A percentile compares a stretch with the other conserved stretches of the same genome.
Conservation (phyloP, 1,284 basidiomycete species). For the Neonothopanus nambi region DNA sequence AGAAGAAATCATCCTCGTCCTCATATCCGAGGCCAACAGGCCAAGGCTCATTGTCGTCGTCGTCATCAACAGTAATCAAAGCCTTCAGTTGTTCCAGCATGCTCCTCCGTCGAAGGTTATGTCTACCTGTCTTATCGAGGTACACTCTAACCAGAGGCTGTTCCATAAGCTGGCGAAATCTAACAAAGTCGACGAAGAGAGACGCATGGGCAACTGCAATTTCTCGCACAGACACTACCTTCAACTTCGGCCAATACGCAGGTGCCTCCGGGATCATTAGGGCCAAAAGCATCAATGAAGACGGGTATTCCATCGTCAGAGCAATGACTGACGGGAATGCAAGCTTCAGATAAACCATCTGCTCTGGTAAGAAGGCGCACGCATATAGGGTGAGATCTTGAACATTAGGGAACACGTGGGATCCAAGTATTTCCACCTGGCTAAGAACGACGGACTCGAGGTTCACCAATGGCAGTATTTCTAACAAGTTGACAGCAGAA, state of each 20-base stretch:
- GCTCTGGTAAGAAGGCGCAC: slow-evolving; percentile 31
- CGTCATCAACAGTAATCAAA: slow-evolving; percentile 29
- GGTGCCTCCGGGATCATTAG: slow-evolving; percentile 9
- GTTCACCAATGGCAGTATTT: slow-evolving; percentile 31
- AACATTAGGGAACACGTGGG: slow-evolving; percentile 30
- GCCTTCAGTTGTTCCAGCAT: slow-evolving; percentile 33
- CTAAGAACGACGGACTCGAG: slow-evolving; percentile 36
- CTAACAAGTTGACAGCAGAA: slow-evolving; percentile 28
- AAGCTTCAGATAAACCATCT: slow-evolving; percentile 31
- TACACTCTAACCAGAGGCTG: slow-evolving; percentile 28
- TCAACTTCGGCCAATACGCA: slow-evolving; percentile 15
- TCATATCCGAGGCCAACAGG: slow-evolving; percentile 37
- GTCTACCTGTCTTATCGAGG: slow-evolving; percentile 36
- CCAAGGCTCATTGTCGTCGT: slow-evolving; percentile 34
- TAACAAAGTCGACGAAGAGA: slow-evolving; percentile 31
- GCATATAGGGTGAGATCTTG: slow-evolving; percentile 31
- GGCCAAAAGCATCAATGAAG: slow-evolving; percentile 2
- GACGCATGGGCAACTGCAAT: slow-evolving; percentile 29
- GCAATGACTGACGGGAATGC: slow-evolving; percentile 32
- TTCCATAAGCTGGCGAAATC: slow-evolving; percentile 22
- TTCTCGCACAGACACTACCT: slow-evolving; percentile 15
- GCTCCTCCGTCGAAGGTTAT: slow-evolving; percentile 31
- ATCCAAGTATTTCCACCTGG: slow-evolving; percentile 33
- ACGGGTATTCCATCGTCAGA: slow-evolving; percentile 19
- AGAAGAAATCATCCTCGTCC: slow-evolving; percentile 36